Conservation (phyloP, 2,329 filamentous ascomycete genomes). For the Dactylellina drechsleri region DNA sequence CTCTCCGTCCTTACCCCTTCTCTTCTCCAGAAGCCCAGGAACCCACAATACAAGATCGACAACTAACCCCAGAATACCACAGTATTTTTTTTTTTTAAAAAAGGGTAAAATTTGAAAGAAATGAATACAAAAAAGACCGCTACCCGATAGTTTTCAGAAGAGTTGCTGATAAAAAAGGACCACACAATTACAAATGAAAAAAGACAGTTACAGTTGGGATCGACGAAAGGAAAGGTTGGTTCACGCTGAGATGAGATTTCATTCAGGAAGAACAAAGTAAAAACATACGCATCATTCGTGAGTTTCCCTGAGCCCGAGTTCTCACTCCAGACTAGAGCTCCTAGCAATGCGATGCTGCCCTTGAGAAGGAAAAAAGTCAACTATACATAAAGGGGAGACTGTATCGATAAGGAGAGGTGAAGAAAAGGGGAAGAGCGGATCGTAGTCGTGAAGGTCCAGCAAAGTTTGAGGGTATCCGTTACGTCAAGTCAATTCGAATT, state of each 20-base stretch:
- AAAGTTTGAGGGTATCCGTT: constrained; percentile 41
- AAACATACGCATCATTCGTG: too few relatives aligned
- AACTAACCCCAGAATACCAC: constrained; percentile 33
- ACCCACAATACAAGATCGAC: constrained; percentile 33
- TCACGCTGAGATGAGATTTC: constrained; percentile 7
- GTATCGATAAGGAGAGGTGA: background rate
- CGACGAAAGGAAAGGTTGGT: constrained; percentile 3
- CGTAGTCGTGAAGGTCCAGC: constrained; percentile 15
- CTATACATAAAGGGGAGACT: constrained; percentile 1
- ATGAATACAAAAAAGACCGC: constrained; percentile 31
- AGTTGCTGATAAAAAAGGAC: constrained; percentile 18
- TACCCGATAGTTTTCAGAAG: constrained; percentile 31
- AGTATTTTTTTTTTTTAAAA: constrained; percentile 8
- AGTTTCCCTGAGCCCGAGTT: too few relatives aligned
- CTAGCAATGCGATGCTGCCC: too few relatives aligned
- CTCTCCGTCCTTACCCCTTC: background rate
- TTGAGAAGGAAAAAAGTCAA: background rate
- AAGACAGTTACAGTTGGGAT: background rate
- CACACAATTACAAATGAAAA: constrained; percentile 21
- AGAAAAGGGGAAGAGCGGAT: background rate
- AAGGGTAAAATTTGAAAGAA: constrained; percentile 24
- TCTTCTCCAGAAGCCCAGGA: constrained; percentile 9
- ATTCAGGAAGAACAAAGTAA: background rate
- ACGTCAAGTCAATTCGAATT: constrained; percentile 28
- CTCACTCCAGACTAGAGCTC: too few relatives aligned